Conservation (phyloP, 2,329 filamentous ascomycete genomes). For the Colletotrichum scovillei region DNA sequence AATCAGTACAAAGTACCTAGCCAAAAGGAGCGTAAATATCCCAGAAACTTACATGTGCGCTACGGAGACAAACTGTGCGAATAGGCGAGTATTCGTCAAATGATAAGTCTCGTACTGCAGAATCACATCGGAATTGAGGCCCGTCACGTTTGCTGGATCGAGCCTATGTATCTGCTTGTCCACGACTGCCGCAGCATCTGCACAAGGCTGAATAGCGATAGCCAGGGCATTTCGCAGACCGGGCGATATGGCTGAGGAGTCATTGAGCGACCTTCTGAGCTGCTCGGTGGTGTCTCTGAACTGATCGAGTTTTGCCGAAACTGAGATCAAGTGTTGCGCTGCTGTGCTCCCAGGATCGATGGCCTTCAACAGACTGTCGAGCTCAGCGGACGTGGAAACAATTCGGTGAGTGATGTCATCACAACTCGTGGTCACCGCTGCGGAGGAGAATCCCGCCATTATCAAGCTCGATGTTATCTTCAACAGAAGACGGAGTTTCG, state of each 20-base stretch:
- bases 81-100: slow-evolving; percentile 40
- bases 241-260: slow-evolving; percentile 42
- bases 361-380: slow-evolving; percentile 41
- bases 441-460: slow-evolving; percentile 50
- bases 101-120: slow-evolving; percentile 40
- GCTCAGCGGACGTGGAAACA: slow-evolving; percentile 43
- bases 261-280: slow-evolving; percentile 41
- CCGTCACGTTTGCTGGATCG: slow-evolving; percentile 39
- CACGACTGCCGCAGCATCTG: slow-evolving; percentile 42
- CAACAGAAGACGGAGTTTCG: not conserved
- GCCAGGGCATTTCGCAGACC: slow-evolving; percentile 43
- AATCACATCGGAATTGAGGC: slow-evolving; percentile 42
- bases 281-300: slow-evolving; percentile 41
- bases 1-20: not conserved
- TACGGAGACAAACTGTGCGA: slow-evolving; percentile 30
- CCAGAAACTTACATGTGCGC: slow-evolving; percentile 23
- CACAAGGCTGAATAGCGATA: slow-evolving; percentile 43
- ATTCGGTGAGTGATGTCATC: slow-evolving; percentile 45
- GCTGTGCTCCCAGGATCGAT: slow-evolving; percentile 31
- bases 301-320: slow-evolving; percentile 41
- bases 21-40: no score
- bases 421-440: slow-evolving; percentile 46
- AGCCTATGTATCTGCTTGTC: slow-evolving; percentile 49
- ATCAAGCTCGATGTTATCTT: not conserved
- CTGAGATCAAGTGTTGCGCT: slow-evolving; percentile 38